A percentile compares a stretch with the other conserved stretches of the same genome.
These are phyloP conservation scores for Lactarius quietus DNA, from an alignment of 768 basidiomycete species.

Conservation along the genomic window DNA sequence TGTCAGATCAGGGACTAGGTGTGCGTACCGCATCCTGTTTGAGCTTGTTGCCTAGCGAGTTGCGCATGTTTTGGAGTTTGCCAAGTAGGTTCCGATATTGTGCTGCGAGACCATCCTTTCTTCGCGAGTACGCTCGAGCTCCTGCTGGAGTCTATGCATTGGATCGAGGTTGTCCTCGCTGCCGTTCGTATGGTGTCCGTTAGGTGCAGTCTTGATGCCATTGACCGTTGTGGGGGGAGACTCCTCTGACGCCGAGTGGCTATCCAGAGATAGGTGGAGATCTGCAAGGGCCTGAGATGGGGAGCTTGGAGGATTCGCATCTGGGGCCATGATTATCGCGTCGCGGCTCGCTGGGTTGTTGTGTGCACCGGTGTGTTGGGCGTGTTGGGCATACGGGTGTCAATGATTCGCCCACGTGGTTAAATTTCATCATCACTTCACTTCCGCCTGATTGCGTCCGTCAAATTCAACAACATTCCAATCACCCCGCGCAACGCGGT, in stretches of 20 bases:
- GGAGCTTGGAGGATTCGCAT: conserved; percentile 12
- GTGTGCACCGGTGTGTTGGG: neutral
- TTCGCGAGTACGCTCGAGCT: conserved; percentile 68
- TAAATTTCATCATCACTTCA: neutral
- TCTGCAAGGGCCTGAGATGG: conserved; percentile 20
- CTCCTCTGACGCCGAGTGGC: conserved; percentile 26
- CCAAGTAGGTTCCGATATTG: conserved; percentile 85
- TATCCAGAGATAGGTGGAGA: conserved; percentile 31
- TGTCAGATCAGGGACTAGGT: neutral
- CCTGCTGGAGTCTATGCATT: conserved; percentile 59
- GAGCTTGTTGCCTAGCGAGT: conserved; percentile 88
- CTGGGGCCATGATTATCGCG: conserved; percentile 18
- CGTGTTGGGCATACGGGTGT: neutral
- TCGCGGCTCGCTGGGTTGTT: conserved; percentile 2
- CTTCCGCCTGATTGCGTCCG: neutral
- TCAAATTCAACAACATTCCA: neutral
- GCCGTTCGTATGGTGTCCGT: conserved; percentile 35
- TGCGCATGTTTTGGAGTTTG: conserved; percentile 91
- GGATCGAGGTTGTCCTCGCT: conserved; percentile 46
- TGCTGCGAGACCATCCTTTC: conserved; percentile 85
- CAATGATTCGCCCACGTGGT: neutral
- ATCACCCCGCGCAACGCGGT: neutral
- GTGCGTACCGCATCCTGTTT: conserved; percentile 89
- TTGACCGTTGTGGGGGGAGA: conserved; percentile 28
- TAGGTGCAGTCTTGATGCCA: conserved; percentile 28